Evolutionary conservation across 192 early-diverging fungal species (phyloP).

Genomic region (Piromyces finnis): DNA sequence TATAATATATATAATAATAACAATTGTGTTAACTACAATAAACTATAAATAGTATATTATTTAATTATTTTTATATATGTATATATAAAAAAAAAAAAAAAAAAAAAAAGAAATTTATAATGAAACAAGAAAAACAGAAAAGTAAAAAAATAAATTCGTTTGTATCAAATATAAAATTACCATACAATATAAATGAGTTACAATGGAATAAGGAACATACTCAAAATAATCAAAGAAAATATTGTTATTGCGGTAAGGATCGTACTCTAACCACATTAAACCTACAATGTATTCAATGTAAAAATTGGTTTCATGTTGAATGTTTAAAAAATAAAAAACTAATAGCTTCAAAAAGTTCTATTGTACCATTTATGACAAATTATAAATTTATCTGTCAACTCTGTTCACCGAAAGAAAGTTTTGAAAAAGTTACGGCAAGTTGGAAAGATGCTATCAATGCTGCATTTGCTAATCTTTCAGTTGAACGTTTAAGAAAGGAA

Average conservation of each 20-base stretch:
- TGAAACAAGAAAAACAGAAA: not conserved
- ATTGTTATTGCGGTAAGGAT: conserved; percentile 1
- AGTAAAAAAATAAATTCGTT: not conserved
- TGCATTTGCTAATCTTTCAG: conserved; percentile 37
- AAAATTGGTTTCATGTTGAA: conserved; percentile 44
- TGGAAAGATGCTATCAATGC: conserved; percentile 49
- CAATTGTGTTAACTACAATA: too few species aligned
- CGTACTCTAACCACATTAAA: conserved; percentile 27
- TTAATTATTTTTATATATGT: too few species aligned
- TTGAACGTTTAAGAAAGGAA: conserved; percentile 23
- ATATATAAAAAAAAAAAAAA: too few species aligned
- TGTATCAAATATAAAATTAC: not conserved
- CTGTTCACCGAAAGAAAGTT: conserved; percentile 21
- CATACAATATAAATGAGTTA: not conserved
- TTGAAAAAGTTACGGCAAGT: conserved; percentile 34
- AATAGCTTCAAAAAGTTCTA: conserved; percentile 12
- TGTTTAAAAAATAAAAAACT: conserved; percentile 15
- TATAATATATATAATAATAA: too few species aligned
- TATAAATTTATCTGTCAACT: conserved; percentile 32
- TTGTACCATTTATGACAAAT: conserved; percentile 40
- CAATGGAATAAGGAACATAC: conserved; percentile 1
- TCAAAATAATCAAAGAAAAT: not conserved
- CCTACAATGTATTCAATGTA: conserved; percentile 35
- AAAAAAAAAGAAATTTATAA: not conserved
- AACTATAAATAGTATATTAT: too few species aligned